Base-by-base conservation (phyloP, 305 asterid species). In the Solanum hybrid region DNA sequence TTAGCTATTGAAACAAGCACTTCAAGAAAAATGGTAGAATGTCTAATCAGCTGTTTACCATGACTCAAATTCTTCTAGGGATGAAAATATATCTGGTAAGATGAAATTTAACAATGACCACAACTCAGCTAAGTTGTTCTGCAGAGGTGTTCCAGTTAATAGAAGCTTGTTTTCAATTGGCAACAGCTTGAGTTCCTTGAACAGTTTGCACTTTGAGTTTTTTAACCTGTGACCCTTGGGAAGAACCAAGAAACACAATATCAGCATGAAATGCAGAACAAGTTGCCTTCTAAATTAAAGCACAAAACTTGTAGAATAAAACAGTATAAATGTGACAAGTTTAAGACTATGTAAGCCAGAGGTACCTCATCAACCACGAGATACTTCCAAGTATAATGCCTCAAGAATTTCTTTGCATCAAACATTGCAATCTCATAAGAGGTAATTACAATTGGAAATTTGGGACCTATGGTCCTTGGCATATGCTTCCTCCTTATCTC, bases 61-160 rank as follows among this genome's bases (percentile, higher is more conserved):
- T 93, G 99, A 96, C 92, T 97, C 99, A 83, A 98, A 98, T 94
- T 96, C 99, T 89, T 93, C 92, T 79, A 94, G 97, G 36, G 99
- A 98, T 86, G 99, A 97, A 93, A 98, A 97, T 74, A 98, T 94
- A 93, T 98, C 99, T 13, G 99, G 99, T 89, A 98, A 96, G 89
- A 98, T 96, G 92, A 98, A 98, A 92, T 98, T 98, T 94, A 98
- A 89, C 93, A 98, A 92, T 36, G 99, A 95, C 99, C 99, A 98
- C 57, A 98, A 98, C 95, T 97, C 99, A 57, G 98, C 95, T 92
- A 98, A 91, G 94, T 98, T 98, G 94, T 98, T 96, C 91, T 98
- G 99, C 92, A 97, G 94, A 87, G 99, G 99, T 90, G 99, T 97
- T 92, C 99, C 98, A 86, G 99, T 98, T 93, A 95, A 92, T 79